Evolutionary conservation across 306 rosid species (phyloP).

Genomic region (Cicer cuneatum): DNA sequence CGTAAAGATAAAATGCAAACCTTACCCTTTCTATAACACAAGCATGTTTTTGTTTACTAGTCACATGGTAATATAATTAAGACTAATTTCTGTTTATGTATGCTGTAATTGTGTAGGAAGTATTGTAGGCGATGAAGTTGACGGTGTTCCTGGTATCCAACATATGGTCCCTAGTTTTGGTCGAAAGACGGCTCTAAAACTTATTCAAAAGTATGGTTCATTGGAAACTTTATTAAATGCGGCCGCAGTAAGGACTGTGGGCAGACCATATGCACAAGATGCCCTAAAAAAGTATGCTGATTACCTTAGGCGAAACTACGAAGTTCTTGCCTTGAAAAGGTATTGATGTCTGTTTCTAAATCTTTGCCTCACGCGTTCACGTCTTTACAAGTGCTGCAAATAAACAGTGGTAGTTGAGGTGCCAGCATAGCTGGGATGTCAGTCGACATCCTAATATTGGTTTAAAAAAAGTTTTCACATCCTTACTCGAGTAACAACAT

Average conservation of each 20-base stretch:
- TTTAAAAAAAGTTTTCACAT: neutral
- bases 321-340: constrained; percentile 86
- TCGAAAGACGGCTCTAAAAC: constrained; percentile 88
- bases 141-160: constrained; percentile 97
- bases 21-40: neutral
- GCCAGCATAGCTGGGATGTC: neutral
- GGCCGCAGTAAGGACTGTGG: constrained; percentile 88
- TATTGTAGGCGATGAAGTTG: constrained; percentile 85
- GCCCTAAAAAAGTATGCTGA: constrained; percentile 80
- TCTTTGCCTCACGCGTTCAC: constrained; percentile 1
- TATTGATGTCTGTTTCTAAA: constrained; percentile 42
- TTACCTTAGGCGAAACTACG: constrained; percentile 72
- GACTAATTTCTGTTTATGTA: constrained; percentile 37
- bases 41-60: constrained; percentile 4
- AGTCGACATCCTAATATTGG: neutral
- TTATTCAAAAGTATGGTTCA: constrained; percentile 83
- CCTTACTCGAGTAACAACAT: constrained; percentile 32
- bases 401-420: neutral
- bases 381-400: neutral
- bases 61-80: constrained; percentile 5
- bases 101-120: constrained; percentile 61
- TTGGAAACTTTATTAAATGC: constrained; percentile 74
- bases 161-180: constrained; percentile 88
- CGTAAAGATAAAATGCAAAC: constrained; percentile 2
- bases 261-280: constrained; percentile 86